Evolutionary conservation across 768 basidiomycete species (phyloP).

Genomic region (Hericium alpestre): DNA sequence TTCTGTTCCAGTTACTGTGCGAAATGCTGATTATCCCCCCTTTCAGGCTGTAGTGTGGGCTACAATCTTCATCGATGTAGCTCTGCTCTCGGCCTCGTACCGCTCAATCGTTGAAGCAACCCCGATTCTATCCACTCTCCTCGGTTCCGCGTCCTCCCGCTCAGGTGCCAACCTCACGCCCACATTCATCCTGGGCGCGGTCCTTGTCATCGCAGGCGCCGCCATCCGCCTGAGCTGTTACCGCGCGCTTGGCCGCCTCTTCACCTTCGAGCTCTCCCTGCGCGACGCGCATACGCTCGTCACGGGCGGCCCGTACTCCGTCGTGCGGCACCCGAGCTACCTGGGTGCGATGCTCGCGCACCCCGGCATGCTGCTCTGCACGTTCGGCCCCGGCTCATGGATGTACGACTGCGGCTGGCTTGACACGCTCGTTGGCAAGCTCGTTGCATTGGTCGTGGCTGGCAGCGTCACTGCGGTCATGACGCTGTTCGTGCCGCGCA

Average conservation of each 20-base stretch:
- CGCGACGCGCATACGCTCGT: conserved; percentile 17
- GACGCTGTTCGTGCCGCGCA: not conserved
- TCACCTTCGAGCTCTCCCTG: conserved; percentile 20
- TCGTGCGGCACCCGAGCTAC: conserved; percentile 22
- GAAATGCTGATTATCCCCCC: not conserved
- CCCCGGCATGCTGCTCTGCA: conserved; percentile 3
- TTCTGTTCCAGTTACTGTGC: not conserved
- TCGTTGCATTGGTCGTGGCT: conserved; percentile 2
- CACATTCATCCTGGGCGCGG: conserved; percentile 9
- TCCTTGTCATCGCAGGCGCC: conserved; percentile 5
- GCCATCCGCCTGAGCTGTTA: conserved; percentile 13
- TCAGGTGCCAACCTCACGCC: conserved; percentile 2
- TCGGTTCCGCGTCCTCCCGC: not conserved
- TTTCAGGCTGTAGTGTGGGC: not conserved
- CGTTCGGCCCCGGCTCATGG: conserved; percentile 11
- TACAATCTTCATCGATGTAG: not conserved
- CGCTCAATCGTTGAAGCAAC: not conserved
- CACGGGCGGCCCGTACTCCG: conserved; percentile 19
- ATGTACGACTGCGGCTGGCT: conserved; percentile 7
- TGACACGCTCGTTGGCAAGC: conserved; percentile 5
- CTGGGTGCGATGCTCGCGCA: conserved; percentile 5
- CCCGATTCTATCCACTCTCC: not conserved
- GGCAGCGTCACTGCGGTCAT: not conserved
- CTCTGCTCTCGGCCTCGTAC: not conserved
- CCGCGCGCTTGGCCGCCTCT: conserved; percentile 17